phyloP scores from a whole-genome alignment of 23 red algal genomes.

The Gracilaria domingensis region DNA sequence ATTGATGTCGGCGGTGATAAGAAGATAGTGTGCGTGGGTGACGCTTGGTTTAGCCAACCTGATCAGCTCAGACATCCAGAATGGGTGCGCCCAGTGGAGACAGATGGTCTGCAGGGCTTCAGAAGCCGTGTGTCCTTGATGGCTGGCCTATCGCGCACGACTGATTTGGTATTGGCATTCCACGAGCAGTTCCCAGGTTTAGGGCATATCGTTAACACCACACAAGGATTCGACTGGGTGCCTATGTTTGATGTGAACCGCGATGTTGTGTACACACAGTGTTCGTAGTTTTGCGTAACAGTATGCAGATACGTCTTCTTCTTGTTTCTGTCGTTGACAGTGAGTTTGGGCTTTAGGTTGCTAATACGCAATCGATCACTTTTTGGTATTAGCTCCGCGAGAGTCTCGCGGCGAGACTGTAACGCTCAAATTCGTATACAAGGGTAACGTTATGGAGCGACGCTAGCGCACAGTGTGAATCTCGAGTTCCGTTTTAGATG shows the following conservation, averaged over 20 bases:
- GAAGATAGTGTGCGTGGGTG: slow-evolving; percentile 14
- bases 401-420: too few species aligned
- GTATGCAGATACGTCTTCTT: background rate
- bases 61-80: slow-evolving; percentile 47
- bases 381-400: too few species aligned
- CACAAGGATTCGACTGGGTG: slow-evolving; percentile 16
- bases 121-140: slow-evolving; percentile 13
- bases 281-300: background rate
- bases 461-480: too few species aligned
- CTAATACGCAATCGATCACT: too few species aligned
- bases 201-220: slow-evolving; percentile 16
- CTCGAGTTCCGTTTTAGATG: too few species aligned
- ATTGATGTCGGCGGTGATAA: background rate
- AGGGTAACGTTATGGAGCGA: too few species aligned
- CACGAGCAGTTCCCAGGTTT: slow-evolving; percentile 48
- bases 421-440: too few species aligned
- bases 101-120: slow-evolving; percentile 1
- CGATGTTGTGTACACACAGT: slow-evolving; percentile 6
- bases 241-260: background rate
- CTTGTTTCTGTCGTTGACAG: too few species aligned
- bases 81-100: slow-evolving; percentile 29
- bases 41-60: slow-evolving; percentile 39
- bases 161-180: slow-evolving; percentile 22
- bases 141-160: background rate
- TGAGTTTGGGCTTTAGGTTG: too few species aligned